A percentile compares a stretch with the other conserved stretches of the same genome.
Evolutionary conservation across 495 filamentous ascomycete genomes (phyloP).

Genomic region (Penicillium maclennaniae): DNA sequence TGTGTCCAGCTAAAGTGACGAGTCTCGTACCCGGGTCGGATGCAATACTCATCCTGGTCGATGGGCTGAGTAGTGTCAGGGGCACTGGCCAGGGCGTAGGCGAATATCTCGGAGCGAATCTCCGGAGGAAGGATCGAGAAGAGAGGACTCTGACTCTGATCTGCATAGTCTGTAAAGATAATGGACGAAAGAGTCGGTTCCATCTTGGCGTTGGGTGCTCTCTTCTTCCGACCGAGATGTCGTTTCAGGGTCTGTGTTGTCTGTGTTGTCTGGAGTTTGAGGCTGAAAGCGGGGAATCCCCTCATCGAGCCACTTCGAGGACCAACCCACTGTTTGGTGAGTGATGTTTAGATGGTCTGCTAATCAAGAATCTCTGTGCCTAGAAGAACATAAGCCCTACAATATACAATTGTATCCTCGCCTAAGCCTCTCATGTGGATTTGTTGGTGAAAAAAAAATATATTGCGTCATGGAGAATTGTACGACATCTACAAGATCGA

Average conservation of each 20-base stretch:
- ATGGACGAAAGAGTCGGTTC: neutral
- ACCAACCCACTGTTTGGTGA: neutral
- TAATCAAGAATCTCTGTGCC: too few species aligned
- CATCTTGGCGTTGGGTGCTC: neutral
- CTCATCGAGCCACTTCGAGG: neutral
- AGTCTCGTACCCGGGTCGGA: slow-evolving; percentile 21
- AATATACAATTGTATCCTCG: neutral
- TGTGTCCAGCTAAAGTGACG: slow-evolving; percentile 15
- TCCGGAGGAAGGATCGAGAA: slow-evolving; percentile 24
- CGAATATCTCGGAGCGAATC: slow-evolving; percentile 26
- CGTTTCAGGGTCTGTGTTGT: neutral
- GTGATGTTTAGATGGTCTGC: neutral
- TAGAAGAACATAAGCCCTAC: too few species aligned
- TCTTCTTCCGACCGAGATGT: neutral
- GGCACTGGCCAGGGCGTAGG: slow-evolving; percentile 20
- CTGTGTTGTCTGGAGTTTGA: neutral
- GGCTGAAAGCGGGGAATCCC: neutral
- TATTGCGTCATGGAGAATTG: neutral
- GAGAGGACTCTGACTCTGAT: slow-evolving; percentile 3
- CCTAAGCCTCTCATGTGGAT: neutral
- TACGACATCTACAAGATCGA: neutral
- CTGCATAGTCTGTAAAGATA: neutral
- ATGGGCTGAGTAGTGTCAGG: slow-evolving; percentile 8
- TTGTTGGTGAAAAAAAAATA: neutral
- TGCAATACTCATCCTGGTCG: slow-evolving; percentile 20